Evolutionary conservation across 371 early-diverging fungal species (phyloP).

Genomic region (Syncephalastrum contaminatum): DNA sequence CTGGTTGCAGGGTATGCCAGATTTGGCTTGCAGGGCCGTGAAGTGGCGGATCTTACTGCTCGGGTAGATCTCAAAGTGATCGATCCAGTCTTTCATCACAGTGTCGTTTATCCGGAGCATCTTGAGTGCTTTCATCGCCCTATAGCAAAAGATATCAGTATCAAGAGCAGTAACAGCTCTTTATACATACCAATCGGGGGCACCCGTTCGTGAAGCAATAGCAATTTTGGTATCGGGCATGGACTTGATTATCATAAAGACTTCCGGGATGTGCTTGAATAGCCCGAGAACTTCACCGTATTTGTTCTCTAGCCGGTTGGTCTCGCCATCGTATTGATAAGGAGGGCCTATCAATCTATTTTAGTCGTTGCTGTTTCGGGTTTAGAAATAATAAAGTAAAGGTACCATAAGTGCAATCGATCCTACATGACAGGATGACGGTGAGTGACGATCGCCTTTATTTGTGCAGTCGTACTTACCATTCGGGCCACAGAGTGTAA

Average conservation of each 20-base stretch:
- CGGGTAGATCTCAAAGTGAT: slow-evolving; percentile 47
- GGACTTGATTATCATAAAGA: slow-evolving; percentile 36
- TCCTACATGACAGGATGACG: slow-evolving; percentile 20
- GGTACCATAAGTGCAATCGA: slow-evolving; percentile 38
- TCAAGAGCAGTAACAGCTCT: neutral
- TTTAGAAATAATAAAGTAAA: neutral
- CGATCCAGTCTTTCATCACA: slow-evolving; percentile 29
- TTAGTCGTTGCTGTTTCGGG: neutral
- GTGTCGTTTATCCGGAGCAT: slow-evolving; percentile 25
- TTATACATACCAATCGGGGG: slow-evolving; percentile 47
- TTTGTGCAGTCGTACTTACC: slow-evolving; percentile 19
- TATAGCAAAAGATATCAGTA: neutral
- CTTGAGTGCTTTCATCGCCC: slow-evolving; percentile 29
- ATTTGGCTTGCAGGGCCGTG: slow-evolving; percentile 25
- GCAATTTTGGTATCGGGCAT: slow-evolving; percentile 42
- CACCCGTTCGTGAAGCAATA: slow-evolving; percentile 47
- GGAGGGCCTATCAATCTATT: slow-evolving; percentile 20
- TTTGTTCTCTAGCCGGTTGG: slow-evolving; percentile 4
- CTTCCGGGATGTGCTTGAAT: slow-evolving; percentile 33
- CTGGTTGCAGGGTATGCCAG: slow-evolving; percentile 39
- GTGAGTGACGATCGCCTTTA: neutral
- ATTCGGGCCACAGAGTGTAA: slow-evolving; percentile 52
- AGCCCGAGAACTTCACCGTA: slow-evolving; percentile 25
- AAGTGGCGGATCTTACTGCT: slow-evolving; percentile 47
- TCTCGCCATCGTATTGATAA: slow-evolving; percentile 17